Percentiles rank a stretch among this genome's conserved stretches.
phyloP scores from a whole-genome alignment of 2,329 filamentous ascomycete species.

The Botryosphaeria dothidea region DNA sequence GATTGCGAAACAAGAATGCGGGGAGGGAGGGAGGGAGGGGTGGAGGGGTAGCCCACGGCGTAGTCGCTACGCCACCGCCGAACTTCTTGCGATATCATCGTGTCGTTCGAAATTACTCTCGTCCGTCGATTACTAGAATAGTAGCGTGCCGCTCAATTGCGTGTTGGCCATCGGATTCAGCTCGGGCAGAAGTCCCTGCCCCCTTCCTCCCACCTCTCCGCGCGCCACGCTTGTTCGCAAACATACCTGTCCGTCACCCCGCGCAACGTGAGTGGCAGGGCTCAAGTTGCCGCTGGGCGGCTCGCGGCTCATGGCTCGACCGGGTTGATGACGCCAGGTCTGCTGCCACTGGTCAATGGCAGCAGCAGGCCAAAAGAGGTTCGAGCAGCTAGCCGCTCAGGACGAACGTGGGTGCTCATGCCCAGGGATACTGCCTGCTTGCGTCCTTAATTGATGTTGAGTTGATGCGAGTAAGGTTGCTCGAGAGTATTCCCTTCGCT shows the following conservation, averaged over 20 bases:
- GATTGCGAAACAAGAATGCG: not conserved
- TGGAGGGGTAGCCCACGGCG: not conserved
- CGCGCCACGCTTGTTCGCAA: not conserved
- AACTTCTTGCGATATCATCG: not conserved
- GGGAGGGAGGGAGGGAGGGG: conserved; percentile 2
- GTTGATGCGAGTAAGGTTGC: not conserved
- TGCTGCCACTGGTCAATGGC: not conserved
- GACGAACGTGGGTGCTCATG: not conserved
- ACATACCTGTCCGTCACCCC: not conserved
- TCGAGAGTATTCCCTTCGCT: not conserved
- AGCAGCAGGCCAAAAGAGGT: not conserved
- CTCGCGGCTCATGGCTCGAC: conserved; percentile 15
- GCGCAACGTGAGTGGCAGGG: conserved; percentile 8
- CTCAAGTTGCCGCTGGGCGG: not conserved
- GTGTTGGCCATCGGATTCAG: no score
- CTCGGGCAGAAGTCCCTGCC: not conserved
- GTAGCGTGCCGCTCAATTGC: no score
- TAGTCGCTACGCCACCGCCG: not conserved
- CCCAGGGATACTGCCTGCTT: conserved; percentile 9
- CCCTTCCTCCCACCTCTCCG: not conserved
- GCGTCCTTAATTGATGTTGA: not conserved
- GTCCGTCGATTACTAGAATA: no score
- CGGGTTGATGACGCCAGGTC: conserved; percentile 3
- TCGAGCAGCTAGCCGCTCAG: not conserved
- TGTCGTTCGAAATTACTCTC: not conserved